Percentiles rank a stretch among this genome's conserved stretches.
Conservation (phyloP, 495 filamentous ascomycete genomes). For the Aeminium ludgeri region DNA sequence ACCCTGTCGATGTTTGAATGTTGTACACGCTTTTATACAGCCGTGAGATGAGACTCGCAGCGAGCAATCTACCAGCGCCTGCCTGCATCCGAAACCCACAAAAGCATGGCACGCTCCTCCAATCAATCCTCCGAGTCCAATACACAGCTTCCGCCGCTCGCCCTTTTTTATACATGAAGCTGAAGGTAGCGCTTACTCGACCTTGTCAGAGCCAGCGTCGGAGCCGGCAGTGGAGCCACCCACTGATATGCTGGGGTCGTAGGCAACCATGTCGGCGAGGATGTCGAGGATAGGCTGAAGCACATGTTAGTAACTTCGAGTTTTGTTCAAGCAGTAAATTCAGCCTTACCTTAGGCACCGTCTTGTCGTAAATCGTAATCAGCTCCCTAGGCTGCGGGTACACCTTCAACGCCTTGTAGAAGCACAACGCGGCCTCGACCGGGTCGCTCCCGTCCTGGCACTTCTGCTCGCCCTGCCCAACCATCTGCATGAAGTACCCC, state of each 20-base stretch:
- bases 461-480: slow-evolving; percentile 67
- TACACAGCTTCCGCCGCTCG: too few species aligned
- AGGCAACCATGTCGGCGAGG: slow-evolving; percentile 93
- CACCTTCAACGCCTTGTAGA: slow-evolving; percentile 96
- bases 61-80: too few species aligned
- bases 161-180: too few species aligned
- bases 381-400: slow-evolving; percentile 87
- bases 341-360: slow-evolving; percentile 59
- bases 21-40: too few species aligned
- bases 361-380: slow-evolving; percentile 95
- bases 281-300: slow-evolving; percentile 73
- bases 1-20: too few species aligned
- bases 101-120: too few species aligned
- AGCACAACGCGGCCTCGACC: slow-evolving; percentile 76
- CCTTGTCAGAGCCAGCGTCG: slow-evolving; percentile 13
- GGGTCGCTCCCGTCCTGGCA: slow-evolving; percentile 43
- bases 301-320: background rate
- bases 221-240: slow-evolving; percentile 21
- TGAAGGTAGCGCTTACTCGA: slow-evolving; percentile 9
- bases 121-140: too few species aligned
- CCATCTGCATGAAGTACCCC: slow-evolving; percentile 85
- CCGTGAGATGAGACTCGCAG: too few species aligned
- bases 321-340: background rate
- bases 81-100: too few species aligned
- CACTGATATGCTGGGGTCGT: slow-evolving; percentile 57